phyloP scores from a whole-genome alignment of 345 rosid genomes.

The Isatis tinctoria region DNA sequence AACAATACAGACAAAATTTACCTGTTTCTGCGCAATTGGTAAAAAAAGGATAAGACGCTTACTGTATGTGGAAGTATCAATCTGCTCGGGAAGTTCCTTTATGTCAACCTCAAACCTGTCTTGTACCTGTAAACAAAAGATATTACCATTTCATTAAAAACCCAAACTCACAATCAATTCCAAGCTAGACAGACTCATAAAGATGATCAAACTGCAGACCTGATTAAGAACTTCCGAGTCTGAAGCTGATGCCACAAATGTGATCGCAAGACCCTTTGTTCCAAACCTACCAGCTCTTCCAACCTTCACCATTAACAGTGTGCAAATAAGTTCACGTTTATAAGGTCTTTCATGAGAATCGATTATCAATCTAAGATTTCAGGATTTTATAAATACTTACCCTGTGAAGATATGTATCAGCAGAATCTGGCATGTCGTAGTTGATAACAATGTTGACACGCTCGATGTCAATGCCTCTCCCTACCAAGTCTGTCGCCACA shows the following conservation, averaged over 20 bases:
- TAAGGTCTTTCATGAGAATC: background rate
- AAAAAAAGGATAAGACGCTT: constrained; percentile 16
- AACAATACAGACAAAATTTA: background rate
- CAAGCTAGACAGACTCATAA: background rate
- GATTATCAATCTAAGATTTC: background rate
- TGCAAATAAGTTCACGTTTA: background rate
- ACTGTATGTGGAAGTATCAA: constrained; percentile 93
- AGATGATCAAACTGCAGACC: constrained; percentile 37
- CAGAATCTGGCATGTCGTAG: constrained; percentile 99
- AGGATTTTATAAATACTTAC: constrained; percentile 25
- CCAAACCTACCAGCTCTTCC: constrained; percentile 99
- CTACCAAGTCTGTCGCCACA: constrained; percentile 97
- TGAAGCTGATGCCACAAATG: constrained; percentile 86
- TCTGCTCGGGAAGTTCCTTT: constrained; percentile 95
- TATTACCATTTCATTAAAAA: background rate
- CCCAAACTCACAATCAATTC: background rate
- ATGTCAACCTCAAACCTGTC: constrained; percentile 96
- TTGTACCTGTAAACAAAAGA: constrained; percentile 53
- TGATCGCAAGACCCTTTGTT: constrained; percentile 96
- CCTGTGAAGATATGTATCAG: constrained; percentile 95
- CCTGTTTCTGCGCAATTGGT: background rate
- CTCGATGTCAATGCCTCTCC: constrained; percentile 96
- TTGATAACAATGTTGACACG: constrained; percentile 97
- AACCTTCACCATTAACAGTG: constrained; percentile 42
- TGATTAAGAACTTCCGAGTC: constrained; percentile 93